phyloP scores from a whole-genome alignment of 2,329 filamentous ascomycete genomes.

The Venturia asperata region DNA sequence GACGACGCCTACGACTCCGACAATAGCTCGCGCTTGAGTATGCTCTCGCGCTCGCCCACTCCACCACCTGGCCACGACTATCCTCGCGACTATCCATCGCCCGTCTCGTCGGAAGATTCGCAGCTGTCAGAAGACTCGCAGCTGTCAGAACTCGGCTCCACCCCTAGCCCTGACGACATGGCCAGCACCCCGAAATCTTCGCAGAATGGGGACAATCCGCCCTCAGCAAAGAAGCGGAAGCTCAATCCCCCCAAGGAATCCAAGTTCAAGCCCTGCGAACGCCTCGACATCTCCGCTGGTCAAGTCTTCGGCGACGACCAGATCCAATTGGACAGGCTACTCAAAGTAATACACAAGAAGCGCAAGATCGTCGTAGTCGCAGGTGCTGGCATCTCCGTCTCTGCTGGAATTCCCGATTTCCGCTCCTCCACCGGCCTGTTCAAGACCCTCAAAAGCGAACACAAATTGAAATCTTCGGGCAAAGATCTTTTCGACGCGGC shows the following conservation, averaged over 20 bases:
- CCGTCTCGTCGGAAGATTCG: conserved; percentile 18
- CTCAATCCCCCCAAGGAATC: conserved; percentile 51
- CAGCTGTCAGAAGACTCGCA: neutral
- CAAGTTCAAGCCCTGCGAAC: conserved; percentile 70
- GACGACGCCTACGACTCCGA: conserved; percentile 31
- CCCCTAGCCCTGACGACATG: conserved; percentile 13
- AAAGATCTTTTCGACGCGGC: conserved; percentile 96
- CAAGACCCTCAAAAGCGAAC: conserved; percentile 72
- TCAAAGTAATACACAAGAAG: conserved; percentile 73
- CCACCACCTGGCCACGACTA: conserved; percentile 27
- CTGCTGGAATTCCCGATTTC: conserved; percentile 96
- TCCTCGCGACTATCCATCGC: conserved; percentile 31
- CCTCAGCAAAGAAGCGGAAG: conserved; percentile 64
- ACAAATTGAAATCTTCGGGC: conserved; percentile 86
- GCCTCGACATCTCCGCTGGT: conserved; percentile 61
- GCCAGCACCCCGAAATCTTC: neutral
- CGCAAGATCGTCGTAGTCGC: conserved; percentile 96
- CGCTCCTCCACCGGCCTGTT: conserved; percentile 88
- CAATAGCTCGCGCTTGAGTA: conserved; percentile 30
- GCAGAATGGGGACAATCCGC: conserved; percentile 26
- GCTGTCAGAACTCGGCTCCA: conserved; percentile 2
- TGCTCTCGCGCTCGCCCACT: conserved; percentile 33
- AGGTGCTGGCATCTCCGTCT: conserved; percentile 93
- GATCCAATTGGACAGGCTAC: conserved; percentile 59
- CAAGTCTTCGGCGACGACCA: conserved; percentile 51